Evolutionary conservation across 1,139 yeast species (phyloP).

Genomic region (Suhomyces terraborum): DNA sequence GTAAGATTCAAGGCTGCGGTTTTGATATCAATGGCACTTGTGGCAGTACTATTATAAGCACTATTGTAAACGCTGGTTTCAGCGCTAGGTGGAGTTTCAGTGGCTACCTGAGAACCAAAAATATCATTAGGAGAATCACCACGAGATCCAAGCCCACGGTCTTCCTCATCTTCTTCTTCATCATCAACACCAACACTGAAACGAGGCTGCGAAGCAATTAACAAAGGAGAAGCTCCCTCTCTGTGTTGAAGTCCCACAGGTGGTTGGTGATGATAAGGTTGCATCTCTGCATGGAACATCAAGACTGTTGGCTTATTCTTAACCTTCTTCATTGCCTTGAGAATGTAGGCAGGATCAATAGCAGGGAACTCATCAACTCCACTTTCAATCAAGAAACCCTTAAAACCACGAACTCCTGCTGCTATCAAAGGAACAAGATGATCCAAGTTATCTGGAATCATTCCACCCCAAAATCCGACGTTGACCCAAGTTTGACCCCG

Average conservation of each 20-base stretch:
- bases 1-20: not conserved
- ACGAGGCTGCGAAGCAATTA: slow-evolving; percentile 2
- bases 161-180: not conserved
- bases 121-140: not conserved
- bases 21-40: not conserved
- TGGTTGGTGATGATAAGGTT: slow-evolving; percentile 32
- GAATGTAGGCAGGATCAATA: slow-evolving; percentile 62
- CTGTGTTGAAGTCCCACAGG: slow-evolving; percentile 7
- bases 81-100: not conserved
- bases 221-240: slow-evolving; percentile 4
- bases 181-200: slow-evolving; percentile 6
- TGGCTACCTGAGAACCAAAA: not conserved
- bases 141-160: not conserved
- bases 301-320: slow-evolving; percentile 65
- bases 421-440: slow-evolving; percentile 72
- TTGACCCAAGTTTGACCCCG: slow-evolving; percentile 86
- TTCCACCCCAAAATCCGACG: slow-evolving; percentile 95
- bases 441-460: slow-evolving; percentile 72
- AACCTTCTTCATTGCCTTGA: slow-evolving; percentile 63
- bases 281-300: slow-evolving; percentile 95
- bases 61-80: not conserved
- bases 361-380: slow-evolving; percentile 96
- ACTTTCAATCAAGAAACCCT: slow-evolving; percentile 85
- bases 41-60: not conserved
- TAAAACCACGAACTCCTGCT: slow-evolving; percentile 90